Evolutionary conservation across 2,329 filamentous ascomycete species (phyloP).

Genomic region (Phialophora macrospora): DNA sequence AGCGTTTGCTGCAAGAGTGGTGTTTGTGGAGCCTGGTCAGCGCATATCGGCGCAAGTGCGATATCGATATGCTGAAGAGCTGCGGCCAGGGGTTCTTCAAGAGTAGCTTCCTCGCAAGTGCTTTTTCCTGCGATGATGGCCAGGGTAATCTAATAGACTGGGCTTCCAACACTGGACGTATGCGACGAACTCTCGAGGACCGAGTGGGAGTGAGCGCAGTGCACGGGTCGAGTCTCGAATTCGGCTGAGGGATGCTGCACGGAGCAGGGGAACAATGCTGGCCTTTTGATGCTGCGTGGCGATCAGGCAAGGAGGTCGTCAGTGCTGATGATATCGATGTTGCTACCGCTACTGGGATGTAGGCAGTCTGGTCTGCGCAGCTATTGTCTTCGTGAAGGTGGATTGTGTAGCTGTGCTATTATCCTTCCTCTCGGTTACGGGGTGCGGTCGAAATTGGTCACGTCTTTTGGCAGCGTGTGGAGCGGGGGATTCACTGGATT

Average conservation of each 20-base stretch:
- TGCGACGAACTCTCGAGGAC: not conserved
- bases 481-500: constrained; percentile 6
- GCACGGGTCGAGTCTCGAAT: not conserved
- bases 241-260: constrained; percentile 6
- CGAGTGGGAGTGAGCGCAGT: not conserved
- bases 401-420: not conserved
- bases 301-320: not conserved
- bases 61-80: not conserved
- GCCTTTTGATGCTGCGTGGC: not conserved
- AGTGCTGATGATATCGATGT: not conserved
- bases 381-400: not conserved
- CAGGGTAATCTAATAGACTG: not conserved
- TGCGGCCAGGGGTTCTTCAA: not conserved
- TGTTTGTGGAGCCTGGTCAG: constrained; percentile 17
- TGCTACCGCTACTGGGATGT: not conserved
- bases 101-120: not conserved
- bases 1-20: constrained; percentile 5
- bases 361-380: not conserved
- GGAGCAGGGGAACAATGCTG: not conserved
- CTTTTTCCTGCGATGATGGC: not conserved
- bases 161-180: not conserved
- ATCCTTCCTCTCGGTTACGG: not conserved
- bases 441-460: constrained; percentile 13
- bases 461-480: constrained; percentile 3
- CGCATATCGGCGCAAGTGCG: constrained; percentile 31